These are phyloP conservation scores for Botryosphaeria dothidea DNA, from an alignment of 2,329 filamentous ascomycete genomes.

Conservation along the genomic window DNA sequence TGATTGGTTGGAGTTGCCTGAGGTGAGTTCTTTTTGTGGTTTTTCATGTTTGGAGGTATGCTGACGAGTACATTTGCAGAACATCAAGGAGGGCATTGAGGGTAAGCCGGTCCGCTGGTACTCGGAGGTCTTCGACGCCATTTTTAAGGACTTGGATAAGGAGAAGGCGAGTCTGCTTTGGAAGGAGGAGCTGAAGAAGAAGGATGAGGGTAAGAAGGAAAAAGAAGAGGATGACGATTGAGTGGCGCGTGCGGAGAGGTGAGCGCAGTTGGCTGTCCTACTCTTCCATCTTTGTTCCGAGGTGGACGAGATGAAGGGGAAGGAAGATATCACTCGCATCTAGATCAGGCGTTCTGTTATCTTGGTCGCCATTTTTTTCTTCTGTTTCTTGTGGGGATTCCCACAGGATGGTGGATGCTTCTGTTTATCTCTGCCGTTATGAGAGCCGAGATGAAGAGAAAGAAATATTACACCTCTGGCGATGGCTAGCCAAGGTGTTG, in stretches of 20 bases:
- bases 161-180: constrained; percentile 71
- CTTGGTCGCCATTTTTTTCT: background rate
- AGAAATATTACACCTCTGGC: background rate
- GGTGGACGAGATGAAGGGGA: background rate
- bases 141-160: constrained; percentile 80
- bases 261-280: background rate
- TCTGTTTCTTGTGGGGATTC: background rate
- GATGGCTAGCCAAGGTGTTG: no score
- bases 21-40: constrained; percentile 63
- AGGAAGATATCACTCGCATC: constrained; percentile 1
- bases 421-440: background rate
- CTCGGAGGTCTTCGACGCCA: constrained; percentile 84
- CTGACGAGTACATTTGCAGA: constrained; percentile 55
- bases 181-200: constrained; percentile 61
- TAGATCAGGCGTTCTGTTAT: constrained; percentile 10
- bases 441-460: background rate
- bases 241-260: no score
- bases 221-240: background rate
- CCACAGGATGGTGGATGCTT: background rate
- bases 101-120: constrained; percentile 94
- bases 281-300: background rate
- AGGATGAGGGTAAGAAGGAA: constrained; percentile 39
- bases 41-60: background rate
- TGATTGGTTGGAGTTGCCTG: constrained; percentile 94
- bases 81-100: constrained; percentile 95